Percentiles rank a stretch among this genome's conserved stretches.
phyloP scores from a whole-genome alignment of 78 protist species.

The Paulinella micropora region DNA sequence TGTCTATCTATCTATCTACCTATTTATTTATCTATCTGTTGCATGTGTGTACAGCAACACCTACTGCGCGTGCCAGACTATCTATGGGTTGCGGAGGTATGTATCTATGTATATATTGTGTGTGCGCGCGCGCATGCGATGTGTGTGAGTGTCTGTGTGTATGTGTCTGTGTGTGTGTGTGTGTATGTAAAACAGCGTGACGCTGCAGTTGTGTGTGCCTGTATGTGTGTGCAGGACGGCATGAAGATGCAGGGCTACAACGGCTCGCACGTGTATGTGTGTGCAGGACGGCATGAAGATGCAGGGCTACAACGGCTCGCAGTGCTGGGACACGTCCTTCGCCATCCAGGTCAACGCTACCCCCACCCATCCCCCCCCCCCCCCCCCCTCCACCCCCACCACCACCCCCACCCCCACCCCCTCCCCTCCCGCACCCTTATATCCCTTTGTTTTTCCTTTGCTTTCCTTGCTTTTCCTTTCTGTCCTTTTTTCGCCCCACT shows the following conservation, averaged over 20 bases:
- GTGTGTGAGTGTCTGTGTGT: neutral
- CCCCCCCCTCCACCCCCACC: too few species aligned
- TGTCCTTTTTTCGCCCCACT: too few species aligned
- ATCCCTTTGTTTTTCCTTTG: neutral
- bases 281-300: conserved; percentile 28
- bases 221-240: conserved; percentile 51
- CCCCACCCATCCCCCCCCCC: too few species aligned
- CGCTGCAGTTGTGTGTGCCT: neutral
- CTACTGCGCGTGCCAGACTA: conserved; percentile 66
- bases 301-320: conserved; percentile 86
- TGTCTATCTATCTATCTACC: too few species aligned
- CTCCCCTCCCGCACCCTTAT: too few species aligned
- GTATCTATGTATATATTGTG: too few species aligned
- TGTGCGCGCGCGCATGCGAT: too few species aligned
- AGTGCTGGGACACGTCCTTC: conserved; percentile 83
- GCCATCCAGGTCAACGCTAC: conserved; percentile 60
- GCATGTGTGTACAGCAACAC: conserved; percentile 39
- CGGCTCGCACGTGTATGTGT: too few species aligned
- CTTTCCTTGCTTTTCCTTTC: neutral
- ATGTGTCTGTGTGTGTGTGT: neutral
- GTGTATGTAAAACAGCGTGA: conserved; percentile 70
- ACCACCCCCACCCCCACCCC: too few species aligned
- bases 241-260: conserved; percentile 77
- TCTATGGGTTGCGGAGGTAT: conserved; percentile 59
- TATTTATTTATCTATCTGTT: too few species aligned